phyloP scores from a whole-genome alignment of 1,284 basidiomycete species.

The Xanthoconium separans region DNA sequence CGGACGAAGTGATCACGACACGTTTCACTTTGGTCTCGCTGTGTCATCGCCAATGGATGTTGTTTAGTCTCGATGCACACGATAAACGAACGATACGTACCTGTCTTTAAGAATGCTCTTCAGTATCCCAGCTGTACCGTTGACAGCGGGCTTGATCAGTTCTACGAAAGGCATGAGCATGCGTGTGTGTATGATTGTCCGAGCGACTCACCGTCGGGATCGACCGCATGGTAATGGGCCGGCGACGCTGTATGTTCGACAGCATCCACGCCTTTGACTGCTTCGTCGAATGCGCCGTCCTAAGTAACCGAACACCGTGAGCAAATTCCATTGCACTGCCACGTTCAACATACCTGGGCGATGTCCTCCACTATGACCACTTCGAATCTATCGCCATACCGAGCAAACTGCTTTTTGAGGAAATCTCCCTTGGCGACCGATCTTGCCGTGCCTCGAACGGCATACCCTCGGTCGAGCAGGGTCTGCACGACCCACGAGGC shows the following conservation, averaged over 20 bases:
- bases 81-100: neutral
- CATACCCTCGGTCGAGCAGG: constrained; percentile 37
- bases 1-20: constrained; percentile 65
- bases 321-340: neutral
- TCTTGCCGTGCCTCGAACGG: constrained; percentile 50
- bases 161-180: constrained; percentile 30
- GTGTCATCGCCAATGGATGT: neutral
- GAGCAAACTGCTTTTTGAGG: constrained; percentile 39
- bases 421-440: constrained; percentile 42
- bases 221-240: constrained; percentile 37
- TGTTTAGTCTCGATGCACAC: neutral
- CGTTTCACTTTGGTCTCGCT: constrained; percentile 51
- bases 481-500: constrained; percentile 37
- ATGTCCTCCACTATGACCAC: constrained; percentile 48
- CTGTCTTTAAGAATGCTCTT: constrained; percentile 38
- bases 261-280: constrained; percentile 61
- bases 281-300: constrained; percentile 63
- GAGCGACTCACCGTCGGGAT: constrained; percentile 37
- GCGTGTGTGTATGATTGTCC: neutral
- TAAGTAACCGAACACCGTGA: neutral
- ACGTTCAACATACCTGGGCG: constrained; percentile 31
- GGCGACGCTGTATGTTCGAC: constrained; percentile 56
- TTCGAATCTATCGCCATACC: constrained; percentile 44
- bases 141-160: constrained; percentile 60
- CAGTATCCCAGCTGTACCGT: constrained; percentile 61